These are phyloP conservation scores for Fagopyrum homotropicum DNA, from an alignment of 148 eudicot species.

Conservation along the genomic window DNA sequence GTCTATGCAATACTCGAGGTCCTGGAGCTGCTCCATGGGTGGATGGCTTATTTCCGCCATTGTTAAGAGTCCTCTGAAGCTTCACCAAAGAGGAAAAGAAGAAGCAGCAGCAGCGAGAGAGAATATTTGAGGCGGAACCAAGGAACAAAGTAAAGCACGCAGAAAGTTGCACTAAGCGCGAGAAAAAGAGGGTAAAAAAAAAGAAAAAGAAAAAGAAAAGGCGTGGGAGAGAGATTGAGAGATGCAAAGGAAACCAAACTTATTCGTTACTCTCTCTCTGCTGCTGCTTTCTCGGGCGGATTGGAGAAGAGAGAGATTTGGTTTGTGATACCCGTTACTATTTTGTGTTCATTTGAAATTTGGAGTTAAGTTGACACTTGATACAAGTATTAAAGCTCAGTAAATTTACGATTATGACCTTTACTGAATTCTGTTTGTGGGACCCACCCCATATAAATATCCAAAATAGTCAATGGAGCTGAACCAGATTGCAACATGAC, in stretches of 20 bases:
- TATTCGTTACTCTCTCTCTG: not conserved
- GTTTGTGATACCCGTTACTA: not conserved
- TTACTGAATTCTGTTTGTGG: not conserved
- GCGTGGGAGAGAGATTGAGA: constrained; percentile 4
- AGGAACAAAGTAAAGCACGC: constrained; percentile 7
- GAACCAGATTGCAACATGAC: not conserved
- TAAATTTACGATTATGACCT: not conserved
- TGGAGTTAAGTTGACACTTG: not conserved
- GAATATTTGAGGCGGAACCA: constrained; percentile 6
- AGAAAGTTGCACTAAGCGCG: constrained; percentile 4
- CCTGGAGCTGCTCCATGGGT: constrained; percentile 99
- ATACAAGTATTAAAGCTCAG: no score
- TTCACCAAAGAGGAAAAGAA: constrained; percentile 9
- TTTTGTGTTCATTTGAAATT: not conserved
- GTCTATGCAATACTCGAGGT: constrained; percentile 98
- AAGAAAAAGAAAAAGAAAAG: not conserved
- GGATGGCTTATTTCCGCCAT: constrained; percentile 85
- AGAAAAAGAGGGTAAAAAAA: not conserved
- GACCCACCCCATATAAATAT: not conserved
- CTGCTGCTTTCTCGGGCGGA: not conserved
- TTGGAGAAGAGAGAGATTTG: not conserved
- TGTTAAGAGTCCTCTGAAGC: constrained; percentile 26
- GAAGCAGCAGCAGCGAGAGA: constrained; percentile 9
- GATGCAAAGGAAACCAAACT: not conserved
- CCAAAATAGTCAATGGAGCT: not conserved